phyloP scores from a whole-genome alignment of 2,329 filamentous ascomycete species.

The Gnomoniopsis smithogilvyi region DNA sequence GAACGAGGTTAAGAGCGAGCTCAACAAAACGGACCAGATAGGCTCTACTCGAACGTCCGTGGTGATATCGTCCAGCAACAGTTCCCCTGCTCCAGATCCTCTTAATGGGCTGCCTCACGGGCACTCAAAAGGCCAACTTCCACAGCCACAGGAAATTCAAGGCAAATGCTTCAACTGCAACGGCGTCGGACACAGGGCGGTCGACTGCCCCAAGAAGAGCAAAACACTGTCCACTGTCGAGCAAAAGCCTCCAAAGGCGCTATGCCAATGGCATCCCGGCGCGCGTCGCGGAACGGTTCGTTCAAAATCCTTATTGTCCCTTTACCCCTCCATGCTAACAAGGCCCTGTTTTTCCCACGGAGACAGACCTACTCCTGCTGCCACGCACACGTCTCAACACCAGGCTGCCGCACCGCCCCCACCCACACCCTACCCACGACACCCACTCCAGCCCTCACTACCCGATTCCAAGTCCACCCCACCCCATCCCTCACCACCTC shows the following conservation, averaged over 20 bases:
- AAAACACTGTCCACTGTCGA: not conserved
- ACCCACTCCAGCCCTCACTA: not conserved
- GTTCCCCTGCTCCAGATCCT: too few species aligned
- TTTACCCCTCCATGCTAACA: not conserved
- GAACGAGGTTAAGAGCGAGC: too few species aligned
- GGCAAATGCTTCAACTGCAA: too few species aligned
- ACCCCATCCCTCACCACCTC: not conserved
- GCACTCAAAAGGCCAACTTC: too few species aligned
- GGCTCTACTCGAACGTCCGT: too few species aligned
- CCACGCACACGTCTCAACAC: not conserved
- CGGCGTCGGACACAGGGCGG: not conserved
- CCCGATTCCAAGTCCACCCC: not conserved
- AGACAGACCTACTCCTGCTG: not conserved
- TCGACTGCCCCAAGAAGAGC: not conserved
- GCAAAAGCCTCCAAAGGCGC: not conserved
- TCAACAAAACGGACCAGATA: too few species aligned
- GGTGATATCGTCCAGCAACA: too few species aligned
- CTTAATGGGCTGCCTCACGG: too few species aligned
- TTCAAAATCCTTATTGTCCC: not conserved
- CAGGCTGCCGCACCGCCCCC: not conserved
- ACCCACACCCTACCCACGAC: not conserved
- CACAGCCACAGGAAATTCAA: too few species aligned
- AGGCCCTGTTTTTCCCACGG: too few species aligned
- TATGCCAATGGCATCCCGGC: not conserved
- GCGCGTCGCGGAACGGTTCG: not conserved